A percentile compares a stretch with the other conserved stretches of the same genome.
These are phyloP conservation scores for Colletotrichum filicis DNA, from an alignment of 2,329 filamentous ascomycete genomes.

Conservation along the genomic window DNA sequence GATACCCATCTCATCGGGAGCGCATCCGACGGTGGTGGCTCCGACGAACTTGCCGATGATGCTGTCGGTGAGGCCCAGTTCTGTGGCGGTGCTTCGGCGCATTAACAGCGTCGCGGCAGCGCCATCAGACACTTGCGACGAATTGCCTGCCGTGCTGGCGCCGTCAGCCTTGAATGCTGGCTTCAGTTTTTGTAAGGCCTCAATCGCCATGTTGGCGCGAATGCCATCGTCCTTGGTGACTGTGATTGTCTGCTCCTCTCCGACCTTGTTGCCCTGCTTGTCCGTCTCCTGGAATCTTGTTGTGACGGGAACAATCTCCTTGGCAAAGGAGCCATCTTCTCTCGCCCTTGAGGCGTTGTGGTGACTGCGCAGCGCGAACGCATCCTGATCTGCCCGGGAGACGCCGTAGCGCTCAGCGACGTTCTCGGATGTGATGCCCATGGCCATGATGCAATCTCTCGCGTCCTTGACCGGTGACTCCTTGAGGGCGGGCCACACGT, in stretches of 20 bases:
- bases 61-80: slow-evolving; percentile 73
- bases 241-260: slow-evolving; percentile 69
- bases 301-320: slow-evolving; percentile 83
- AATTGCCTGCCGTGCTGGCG: slow-evolving; percentile 86
- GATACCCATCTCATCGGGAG: slow-evolving; percentile 93
- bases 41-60: slow-evolving; percentile 89
- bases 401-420: slow-evolving; percentile 83
- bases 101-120: slow-evolving; percentile 87
- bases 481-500: slow-evolving; percentile 80
- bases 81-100: slow-evolving; percentile 81
- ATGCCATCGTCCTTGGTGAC: slow-evolving; percentile 88
- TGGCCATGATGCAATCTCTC: slow-evolving; percentile 90
- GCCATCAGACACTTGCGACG: slow-evolving; percentile 87
- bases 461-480: slow-evolving; percentile 75
- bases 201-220: slow-evolving; percentile 71
- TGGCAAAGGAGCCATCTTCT: slow-evolving; percentile 75
- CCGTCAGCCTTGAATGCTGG: slow-evolving; percentile 84
- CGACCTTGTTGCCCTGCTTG: slow-evolving; percentile 66
- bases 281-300: slow-evolving; percentile 75
- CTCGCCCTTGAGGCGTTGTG: slow-evolving; percentile 77
- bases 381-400: slow-evolving; percentile 81
- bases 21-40: slow-evolving; percentile 80
- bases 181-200: slow-evolving; percentile 82
- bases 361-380: slow-evolving; percentile 81
- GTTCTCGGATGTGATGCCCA: slow-evolving; percentile 92